Base-by-base conservation (phyloP, 352 stramenopile species). In the Globisporangium carolinianum region DNA sequence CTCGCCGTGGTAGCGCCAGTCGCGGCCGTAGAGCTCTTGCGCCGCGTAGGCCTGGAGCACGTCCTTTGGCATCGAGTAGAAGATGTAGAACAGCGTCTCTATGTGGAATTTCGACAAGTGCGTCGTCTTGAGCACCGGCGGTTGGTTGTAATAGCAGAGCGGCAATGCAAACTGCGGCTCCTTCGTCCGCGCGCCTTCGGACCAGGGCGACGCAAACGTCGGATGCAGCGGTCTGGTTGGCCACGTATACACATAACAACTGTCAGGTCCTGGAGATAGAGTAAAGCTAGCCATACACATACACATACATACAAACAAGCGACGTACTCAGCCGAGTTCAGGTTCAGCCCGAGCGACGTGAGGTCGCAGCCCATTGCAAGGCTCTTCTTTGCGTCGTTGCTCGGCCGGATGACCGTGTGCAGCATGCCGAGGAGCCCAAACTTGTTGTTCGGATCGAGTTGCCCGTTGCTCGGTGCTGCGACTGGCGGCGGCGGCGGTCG, bases 1-100 rank as follows among this genome's bases (percentile, higher is more conserved):
- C 54, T 99, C 96, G 11, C 72, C 79, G 66, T 99, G 95, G 76
- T 98, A 99, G 60, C 90, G 88, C 97, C 97, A 99, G 62, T 99
- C 96, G 55, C 97, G 89, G 52, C 77, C 90, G 60, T 95, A 91
- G 17, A 97, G 75, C 66, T 97, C 88, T 60, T 97, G 87, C 11
- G 87, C 87, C 10, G 82, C 79, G 51, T 91, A 94, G 5, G 88
- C 87, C 75, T 99, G 97, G 53, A 99, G 75, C 5, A 97, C 88
- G 72, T 99, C 97, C 79, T 98, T 97, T 48, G 97, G 97, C 81
- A 99, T 96, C 55, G 91, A 92, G 78, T 99, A 99, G 75, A 99
- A 99, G 67, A 99, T 97, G 80, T 98, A 99, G 77, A 99, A 99
- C 24, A 99, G 79, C 55, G 97, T 99, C 83, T 99, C 96, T 49